A percentile compares a stretch with the other conserved stretches of the same genome.
phyloP scores from a whole-genome alignment of 306 rosid species.

The Quercus gilva region DNA sequence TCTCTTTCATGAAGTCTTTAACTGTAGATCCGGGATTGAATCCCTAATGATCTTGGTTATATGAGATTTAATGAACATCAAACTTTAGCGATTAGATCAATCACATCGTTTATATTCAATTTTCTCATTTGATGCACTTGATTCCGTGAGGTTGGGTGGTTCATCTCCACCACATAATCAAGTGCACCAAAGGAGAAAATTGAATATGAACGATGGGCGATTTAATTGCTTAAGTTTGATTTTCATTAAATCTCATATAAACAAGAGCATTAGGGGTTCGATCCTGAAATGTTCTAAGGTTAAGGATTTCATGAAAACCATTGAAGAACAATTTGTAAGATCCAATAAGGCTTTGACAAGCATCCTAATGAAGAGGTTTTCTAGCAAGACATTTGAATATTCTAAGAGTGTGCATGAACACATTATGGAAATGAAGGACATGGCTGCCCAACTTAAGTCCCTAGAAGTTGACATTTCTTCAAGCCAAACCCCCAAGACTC shows the following conservation, averaged over 20 bases:
- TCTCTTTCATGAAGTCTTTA: too few relatives aligned
- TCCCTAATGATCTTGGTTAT: too few relatives aligned
- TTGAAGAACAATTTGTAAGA: neutral
- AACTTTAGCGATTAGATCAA: too few relatives aligned
- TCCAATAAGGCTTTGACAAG: neutral
- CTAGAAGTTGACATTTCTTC: neutral
- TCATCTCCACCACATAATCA: too few relatives aligned
- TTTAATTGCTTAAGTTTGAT: neutral
- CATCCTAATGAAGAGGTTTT: neutral
- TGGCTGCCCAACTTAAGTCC: neutral
- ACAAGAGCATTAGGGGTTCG: neutral
- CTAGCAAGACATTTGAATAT: neutral
- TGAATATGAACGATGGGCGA: neutral
- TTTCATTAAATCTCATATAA: neutral
- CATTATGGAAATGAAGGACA: neutral
- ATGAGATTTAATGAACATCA: too few relatives aligned
- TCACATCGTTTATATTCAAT: too few relatives aligned
- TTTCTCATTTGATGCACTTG: too few relatives aligned
- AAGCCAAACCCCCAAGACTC: neutral
- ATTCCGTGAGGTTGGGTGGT: too few relatives aligned
- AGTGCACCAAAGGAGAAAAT: too few relatives aligned
- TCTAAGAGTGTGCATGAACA: constrained; percentile 1
- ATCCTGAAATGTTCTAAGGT: neutral
- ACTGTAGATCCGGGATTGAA: too few relatives aligned
- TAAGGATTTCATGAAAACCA: neutral